phyloP scores from a whole-genome alignment of 73 alveolate species.

The Stentor coeruleus region DNA sequence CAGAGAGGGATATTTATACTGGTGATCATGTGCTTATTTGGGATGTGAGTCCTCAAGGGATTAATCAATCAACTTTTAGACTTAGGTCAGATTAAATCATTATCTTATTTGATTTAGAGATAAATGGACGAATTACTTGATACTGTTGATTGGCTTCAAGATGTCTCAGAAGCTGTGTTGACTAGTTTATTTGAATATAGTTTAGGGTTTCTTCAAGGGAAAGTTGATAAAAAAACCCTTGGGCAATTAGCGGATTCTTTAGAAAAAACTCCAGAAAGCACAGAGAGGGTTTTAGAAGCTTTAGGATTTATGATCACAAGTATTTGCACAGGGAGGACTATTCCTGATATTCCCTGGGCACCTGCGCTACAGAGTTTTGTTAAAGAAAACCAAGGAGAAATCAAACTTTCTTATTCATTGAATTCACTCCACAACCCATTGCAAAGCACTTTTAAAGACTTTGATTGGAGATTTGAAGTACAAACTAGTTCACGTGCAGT shows the following conservation, averaged over 20 bases:
- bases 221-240: neutral
- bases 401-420: neutral
- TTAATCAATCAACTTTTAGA: no score
- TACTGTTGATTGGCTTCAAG: neutral
- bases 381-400: neutral
- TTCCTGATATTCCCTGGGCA: neutral
- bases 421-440: slow-evolving; percentile 11
- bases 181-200: neutral
- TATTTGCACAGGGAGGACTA: neutral
- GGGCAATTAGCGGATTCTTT: neutral
- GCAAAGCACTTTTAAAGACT: neutral
- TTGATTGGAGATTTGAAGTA: slow-evolving; percentile 15
- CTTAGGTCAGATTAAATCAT: no score
- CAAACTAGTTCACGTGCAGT: neutral
- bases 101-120: no score
- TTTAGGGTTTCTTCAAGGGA: neutral
- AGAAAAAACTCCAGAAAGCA: neutral
- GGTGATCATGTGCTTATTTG: no score
- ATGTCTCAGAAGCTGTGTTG: no score
- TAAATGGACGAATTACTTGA: neutral
- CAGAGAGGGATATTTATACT: no score
- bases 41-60: no score
- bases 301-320: neutral
- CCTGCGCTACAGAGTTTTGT: neutral
- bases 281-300: neutral